Base-by-base conservation (phyloP, 176 grass and related monocot genomes). In the Aegilops speltoides region DNA sequence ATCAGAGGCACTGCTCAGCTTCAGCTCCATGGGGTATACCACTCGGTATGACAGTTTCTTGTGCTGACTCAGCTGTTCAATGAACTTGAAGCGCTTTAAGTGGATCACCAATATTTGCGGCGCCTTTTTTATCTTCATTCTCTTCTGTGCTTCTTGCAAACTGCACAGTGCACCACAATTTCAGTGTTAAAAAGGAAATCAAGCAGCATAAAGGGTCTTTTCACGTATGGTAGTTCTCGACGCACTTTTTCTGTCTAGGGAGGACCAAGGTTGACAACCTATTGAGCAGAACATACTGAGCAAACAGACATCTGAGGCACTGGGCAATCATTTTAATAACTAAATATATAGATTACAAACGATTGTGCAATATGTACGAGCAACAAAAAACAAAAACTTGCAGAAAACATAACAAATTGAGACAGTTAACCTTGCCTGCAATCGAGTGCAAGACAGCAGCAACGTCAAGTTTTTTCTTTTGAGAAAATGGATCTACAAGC, bases 71-170 rank as follows among this genome's bases (percentile, higher is more conserved):
- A 96, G 88, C 86, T 95, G 93, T 79, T 96, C 96, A 1, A 98
- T 77, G 78, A 88, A 98, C 89, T 98, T 98, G 88, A 94, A 98
- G 40, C 90, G 92, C 73, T 96, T 98, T 17, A 98, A 83, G 70
- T 98, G 96, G 50, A 98, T 94, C 26, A 95, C 96, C 61, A 98
- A 86, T 89, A 91, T 94, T 45, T 83, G 80, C 5, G 93, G 96
- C 2, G 83, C 88, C 88, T 93, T 94, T 69, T 96, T 96, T 70
- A 96, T 98, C 87, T 96, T 98, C 96, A 98, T 91, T 83, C 92
- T 89, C 79, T 98, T 95, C 65, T 98, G 82, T 38, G 96, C 93
- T 86, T 98, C 93, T 86, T 98, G 96, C 84, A 98, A 89, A 77
- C 93, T 96, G 87, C 56, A 89, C 14, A 23, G 23, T 20, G 33